Evolutionary conservation across 1,139 yeast genomes (phyloP), one percentile per base, ranked within the genome.

Genomic region (Diutina sp.): DNA sequence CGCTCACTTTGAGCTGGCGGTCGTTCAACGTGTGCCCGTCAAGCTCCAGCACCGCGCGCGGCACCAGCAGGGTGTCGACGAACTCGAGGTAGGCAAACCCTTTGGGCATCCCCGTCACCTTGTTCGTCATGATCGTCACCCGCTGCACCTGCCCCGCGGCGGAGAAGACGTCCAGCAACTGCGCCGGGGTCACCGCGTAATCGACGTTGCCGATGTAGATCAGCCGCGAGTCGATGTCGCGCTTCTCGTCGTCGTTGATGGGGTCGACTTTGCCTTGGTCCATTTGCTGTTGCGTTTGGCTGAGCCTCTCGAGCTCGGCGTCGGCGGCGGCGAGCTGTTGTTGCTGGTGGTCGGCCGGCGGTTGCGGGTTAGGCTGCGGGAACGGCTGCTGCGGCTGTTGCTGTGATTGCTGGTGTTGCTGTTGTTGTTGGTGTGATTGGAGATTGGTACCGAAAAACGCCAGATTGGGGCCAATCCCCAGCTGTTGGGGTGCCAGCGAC

Each of bases 171-270:
- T 85, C 83, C 66, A 90, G 95, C 48, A 91, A 74, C 64, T 87
- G 93, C 60, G 85, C 83, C 9, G 97, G 96, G 4, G 91, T 81
- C 3, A 91, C 72, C 12, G 82, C 85, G 64, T 85, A 85, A 64
- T 89, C 95, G 29, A 91, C 95, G 65, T 90, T 90, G 21, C 97
- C 96, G 25, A 91, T 89, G 67, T 87, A 91, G 30, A 91, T 78
- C 1, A 96, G 87, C 59, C 95, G 79, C 3, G 89, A 78, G 67
- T 91, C 98, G 30, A 72, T 66, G 56, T 77, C 82, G 58, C 71
- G 65, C 60, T 71, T 78, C n/a, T 57, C 60, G 2, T 56, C 57
- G 38, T 58, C 62, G 38, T 61, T 54, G 56, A 56, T 16, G 48
- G 48, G 28, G 16, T 9, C 41, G 12, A 14, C 30, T 6, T 38